phyloP scores from a whole-genome alignment of 2,329 filamentous ascomycete genomes.

The Oidium heveae region DNA sequence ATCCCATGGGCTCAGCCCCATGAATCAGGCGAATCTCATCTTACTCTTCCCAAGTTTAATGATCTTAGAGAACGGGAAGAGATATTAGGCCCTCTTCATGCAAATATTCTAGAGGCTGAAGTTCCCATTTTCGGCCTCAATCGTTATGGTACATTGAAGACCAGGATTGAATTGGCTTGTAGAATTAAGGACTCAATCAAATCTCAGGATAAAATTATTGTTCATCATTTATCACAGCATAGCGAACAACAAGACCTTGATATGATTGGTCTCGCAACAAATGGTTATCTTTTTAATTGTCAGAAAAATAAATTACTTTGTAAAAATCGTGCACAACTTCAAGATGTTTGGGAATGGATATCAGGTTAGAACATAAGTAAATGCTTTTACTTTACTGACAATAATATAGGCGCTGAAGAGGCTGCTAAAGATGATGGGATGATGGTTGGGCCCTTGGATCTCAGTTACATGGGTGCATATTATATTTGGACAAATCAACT shows the following conservation, averaged over 20 bases:
- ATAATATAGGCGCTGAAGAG: slow-evolving; percentile 26
- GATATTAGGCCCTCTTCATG: slow-evolving; percentile 27
- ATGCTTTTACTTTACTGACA: background rate
- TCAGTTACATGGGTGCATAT: slow-evolving; percentile 51
- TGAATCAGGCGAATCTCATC: slow-evolving; percentile 24
- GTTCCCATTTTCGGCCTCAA: slow-evolving; percentile 30
- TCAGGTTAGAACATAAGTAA: slow-evolving; percentile 21
- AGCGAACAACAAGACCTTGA: slow-evolving; percentile 13
- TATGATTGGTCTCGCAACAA: slow-evolving; percentile 30
- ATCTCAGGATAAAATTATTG: slow-evolving; percentile 5
- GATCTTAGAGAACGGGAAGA: slow-evolving; percentile 26
- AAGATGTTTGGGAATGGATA: slow-evolving; percentile 56
- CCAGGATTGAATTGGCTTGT: slow-evolving; percentile 8
- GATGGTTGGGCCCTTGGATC: slow-evolving; percentile 39
- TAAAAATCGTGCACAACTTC: slow-evolving; percentile 47
- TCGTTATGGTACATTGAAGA: slow-evolving; percentile 17
- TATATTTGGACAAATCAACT: slow-evolving; percentile 48
- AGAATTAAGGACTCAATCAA: slow-evolving; percentile 9
- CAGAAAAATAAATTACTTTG: slow-evolving; percentile 40
- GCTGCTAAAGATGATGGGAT: slow-evolving; percentile 44
- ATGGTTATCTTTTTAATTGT: slow-evolving; percentile 38
- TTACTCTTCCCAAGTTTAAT: slow-evolving; percentile 28
- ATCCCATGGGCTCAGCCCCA: slow-evolving; percentile 35
- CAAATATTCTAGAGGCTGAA: slow-evolving; percentile 26
- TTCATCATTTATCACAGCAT: slow-evolving; percentile 4